phyloP scores from a whole-genome alignment of 2,329 filamentous ascomycete species.

The Corniculantispora saksenae region DNA sequence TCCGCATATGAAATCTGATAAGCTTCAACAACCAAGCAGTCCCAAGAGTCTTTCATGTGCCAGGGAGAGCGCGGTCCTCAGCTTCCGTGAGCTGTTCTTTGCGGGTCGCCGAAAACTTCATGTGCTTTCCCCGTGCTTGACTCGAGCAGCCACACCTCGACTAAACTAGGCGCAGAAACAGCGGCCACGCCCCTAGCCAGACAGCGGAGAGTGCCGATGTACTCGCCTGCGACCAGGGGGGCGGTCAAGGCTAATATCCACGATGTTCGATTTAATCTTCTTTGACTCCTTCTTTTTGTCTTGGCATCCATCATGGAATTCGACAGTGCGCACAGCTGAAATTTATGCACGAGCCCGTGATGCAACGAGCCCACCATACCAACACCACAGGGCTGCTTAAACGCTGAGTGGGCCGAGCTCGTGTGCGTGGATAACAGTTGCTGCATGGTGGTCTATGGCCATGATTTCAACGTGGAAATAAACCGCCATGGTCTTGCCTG shows the following conservation, averaged over 20 bases:
- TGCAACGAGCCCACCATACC: neutral
- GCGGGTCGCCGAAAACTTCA: neutral
- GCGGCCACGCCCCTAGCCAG: neutral
- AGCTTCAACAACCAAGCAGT: neutral
- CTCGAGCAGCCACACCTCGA: neutral
- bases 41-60: neutral
- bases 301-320: neutral
- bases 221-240: neutral
- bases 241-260: neutral
- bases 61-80: neutral
- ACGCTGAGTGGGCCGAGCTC: neutral
- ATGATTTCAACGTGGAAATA: too few species aligned
- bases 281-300: neutral
- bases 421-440: neutral
- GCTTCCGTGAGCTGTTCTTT: neutral
- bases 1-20: neutral
- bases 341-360: slow-evolving; percentile 5
- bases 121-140: neutral
- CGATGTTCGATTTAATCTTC: neutral
- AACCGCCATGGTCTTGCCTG: neutral
- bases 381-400: neutral
- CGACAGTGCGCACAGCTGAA: neutral
- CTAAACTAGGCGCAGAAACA: neutral
- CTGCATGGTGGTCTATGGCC: neutral
- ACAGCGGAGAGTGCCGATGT: neutral